Percentiles rank a stretch among this genome's conserved stretches.
Conservation (phyloP, 2,329 filamentous ascomycete genomes). For the Hysterium pulicare region DNA sequence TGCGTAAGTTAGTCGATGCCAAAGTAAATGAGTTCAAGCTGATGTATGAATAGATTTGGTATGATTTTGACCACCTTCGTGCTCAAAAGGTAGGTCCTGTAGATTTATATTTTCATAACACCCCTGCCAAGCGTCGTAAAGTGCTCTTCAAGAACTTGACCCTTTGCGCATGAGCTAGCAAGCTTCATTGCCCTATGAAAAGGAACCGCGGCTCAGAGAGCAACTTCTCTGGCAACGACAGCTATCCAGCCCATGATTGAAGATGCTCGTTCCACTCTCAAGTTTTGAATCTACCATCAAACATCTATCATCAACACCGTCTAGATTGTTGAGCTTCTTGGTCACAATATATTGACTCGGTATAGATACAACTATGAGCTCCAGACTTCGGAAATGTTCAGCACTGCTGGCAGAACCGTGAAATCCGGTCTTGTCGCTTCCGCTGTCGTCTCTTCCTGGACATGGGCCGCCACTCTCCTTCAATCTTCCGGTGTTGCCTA, state of each 20-base stretch:
- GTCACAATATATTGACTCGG: slow-evolving; percentile 7
- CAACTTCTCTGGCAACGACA: no score
- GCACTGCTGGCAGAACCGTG: slow-evolving; percentile 79
- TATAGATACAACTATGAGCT: slow-evolving; percentile 67
- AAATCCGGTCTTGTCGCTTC: slow-evolving; percentile 85
- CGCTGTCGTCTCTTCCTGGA: slow-evolving; percentile 91
- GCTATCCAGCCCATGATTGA: no score
- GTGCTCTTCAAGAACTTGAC: no score
- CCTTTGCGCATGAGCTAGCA: no score
- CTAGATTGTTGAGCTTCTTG: no score
- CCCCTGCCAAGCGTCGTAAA: no score
- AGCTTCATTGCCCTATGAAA: no score
- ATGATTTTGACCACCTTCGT: slow-evolving; percentile 73
- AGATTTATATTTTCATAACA: no score
- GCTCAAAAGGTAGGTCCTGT: slow-evolving; percentile 51
- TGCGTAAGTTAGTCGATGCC: slow-evolving; percentile 43
- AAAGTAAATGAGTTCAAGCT: slow-evolving; percentile 6
- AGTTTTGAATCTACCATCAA: no score
- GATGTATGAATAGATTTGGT: slow-evolving; percentile 46
- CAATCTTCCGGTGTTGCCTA: slow-evolving; percentile 82
- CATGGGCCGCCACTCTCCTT: slow-evolving; percentile 81
- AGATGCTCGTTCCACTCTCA: no score
- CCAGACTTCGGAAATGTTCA: slow-evolving; percentile 92
- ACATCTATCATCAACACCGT: no score
- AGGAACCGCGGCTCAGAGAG: no score